These are phyloP conservation scores for Avicennia marina DNA, from an alignment of 257 asterid genomes.

Conservation along the genomic window DNA sequence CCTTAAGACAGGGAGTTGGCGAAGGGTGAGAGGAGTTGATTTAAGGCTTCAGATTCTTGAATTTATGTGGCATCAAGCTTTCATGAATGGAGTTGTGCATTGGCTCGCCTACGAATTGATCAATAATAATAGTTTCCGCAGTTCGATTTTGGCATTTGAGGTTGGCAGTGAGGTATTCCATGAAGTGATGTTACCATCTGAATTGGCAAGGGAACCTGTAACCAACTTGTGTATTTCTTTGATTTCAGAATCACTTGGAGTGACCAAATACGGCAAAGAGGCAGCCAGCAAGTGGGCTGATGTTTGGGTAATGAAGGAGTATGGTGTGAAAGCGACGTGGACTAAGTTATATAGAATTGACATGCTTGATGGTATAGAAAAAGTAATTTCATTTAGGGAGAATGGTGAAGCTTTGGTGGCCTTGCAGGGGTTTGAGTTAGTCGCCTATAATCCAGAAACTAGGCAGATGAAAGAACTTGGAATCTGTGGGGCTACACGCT, in stretches of 20 bases:
- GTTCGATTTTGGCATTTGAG: conserved; percentile 35
- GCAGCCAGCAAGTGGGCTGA: conserved; percentile 17
- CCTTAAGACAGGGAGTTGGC: conserved; percentile 37
- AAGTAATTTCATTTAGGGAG: conserved; percentile 37
- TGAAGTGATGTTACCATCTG: conserved; percentile 39
- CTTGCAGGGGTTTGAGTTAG: conserved; percentile 22
- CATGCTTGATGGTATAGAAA: conserved; percentile 18
- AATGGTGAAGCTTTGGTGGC: conserved; percentile 40
- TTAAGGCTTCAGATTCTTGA: conserved; percentile 25
- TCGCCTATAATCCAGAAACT: conserved; percentile 25
- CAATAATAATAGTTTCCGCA: background rate
- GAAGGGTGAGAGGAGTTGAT: conserved; percentile 17
- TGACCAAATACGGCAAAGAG: conserved; percentile 19
- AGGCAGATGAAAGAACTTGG: conserved; percentile 23
- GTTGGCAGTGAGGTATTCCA: conserved; percentile 38
- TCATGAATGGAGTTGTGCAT: conserved; percentile 36
- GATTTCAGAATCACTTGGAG: conserved; percentile 34
- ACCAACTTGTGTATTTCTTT: conserved; percentile 16
- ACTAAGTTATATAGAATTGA: conserved; percentile 36
- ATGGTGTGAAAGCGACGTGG: conserved; percentile 54
- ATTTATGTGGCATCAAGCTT: conserved; percentile 33
- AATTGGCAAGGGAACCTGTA: conserved; percentile 19
- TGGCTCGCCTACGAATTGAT: conserved; percentile 37
- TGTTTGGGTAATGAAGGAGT: conserved; percentile 60
- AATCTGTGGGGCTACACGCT: conserved; percentile 31